Percentiles rank a stretch among this genome's conserved stretches.
Conservation (phyloP, 2,329 filamentous ascomycete species). For the Alternaria atra region DNA sequence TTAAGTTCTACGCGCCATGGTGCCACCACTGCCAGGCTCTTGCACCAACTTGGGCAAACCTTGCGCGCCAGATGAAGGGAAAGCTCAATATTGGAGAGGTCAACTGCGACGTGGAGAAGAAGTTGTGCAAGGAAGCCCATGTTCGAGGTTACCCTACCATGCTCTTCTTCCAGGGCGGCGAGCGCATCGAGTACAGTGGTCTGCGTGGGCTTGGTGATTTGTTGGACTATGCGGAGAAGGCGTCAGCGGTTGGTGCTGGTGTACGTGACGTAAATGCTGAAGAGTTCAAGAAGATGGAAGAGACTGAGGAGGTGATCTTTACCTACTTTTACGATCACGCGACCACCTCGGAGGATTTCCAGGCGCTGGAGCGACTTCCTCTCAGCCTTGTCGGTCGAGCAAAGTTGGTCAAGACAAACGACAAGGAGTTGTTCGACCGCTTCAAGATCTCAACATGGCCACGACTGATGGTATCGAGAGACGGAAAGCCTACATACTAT, state of each 20-base stretch:
- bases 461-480: slow-evolving; percentile 86
- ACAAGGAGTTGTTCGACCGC: slow-evolving; percentile 75
- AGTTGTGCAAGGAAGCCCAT: slow-evolving; percentile 90
- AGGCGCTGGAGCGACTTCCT: slow-evolving; percentile 84
- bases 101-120: slow-evolving; percentile 86
- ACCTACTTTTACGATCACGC: slow-evolving; percentile 98
- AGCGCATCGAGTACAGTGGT: slow-evolving; percentile 91
- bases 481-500: slow-evolving; percentile 91
- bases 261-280: slow-evolving; percentile 82
- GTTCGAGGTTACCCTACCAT: slow-evolving; percentile 87
- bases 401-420: slow-evolving; percentile 90
- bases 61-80: slow-evolving; percentile 90
- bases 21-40: slow-evolving; percentile 95
- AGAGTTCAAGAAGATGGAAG: slow-evolving; percentile 81
- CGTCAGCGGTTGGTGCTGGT: slow-evolving; percentile 77
- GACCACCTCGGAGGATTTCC: slow-evolving; percentile 90
- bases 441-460: slow-evolving; percentile 99
- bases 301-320: slow-evolving; percentile 95
- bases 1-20: slow-evolving; percentile 99
- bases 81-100: slow-evolving; percentile 93
- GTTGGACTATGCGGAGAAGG: slow-evolving; percentile 84
- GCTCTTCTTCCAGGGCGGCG: slow-evolving; percentile 89
- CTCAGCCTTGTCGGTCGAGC: slow-evolving; percentile 90
- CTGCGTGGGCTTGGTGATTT: slow-evolving; percentile 92
- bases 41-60: slow-evolving; percentile 86